Base-by-base conservation (phyloP, 2,329 filamentous ascomycete species). In the Pestalotiopsis sp. region DNA sequence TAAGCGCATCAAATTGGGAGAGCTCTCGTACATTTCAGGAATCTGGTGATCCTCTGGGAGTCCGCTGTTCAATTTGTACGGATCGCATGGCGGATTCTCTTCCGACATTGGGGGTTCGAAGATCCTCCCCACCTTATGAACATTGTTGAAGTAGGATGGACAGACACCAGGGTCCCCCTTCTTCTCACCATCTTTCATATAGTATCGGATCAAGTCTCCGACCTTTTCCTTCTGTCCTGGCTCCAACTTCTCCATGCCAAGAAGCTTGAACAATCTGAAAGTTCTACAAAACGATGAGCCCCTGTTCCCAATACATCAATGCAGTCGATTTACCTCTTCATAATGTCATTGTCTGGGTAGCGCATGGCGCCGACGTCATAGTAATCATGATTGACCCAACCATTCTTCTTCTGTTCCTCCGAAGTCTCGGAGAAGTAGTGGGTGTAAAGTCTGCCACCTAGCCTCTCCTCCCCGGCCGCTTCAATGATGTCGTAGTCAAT, bases 281-380 rank as follows among this genome's bases (percentile, higher is more conserved):
- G 57, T 67, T 38, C 39, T 62, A n/a, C 13, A 4, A 25, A 38
- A 14, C 45, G 41, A 73, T 70, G 49, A 71, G 69, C 2, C 66
- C 38, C 45, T 68, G 9, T 11, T 63, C 27, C 5, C 9, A 13
- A n/a, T 17, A 52, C 41, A 4, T 23, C 20, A 27, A 14, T 23
- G n/a, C 41, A 52, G 3, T 11, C 4, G 17, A 14, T 68, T 36
- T 65, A 68, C 56, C 69, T 56, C 7, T 64, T 12, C 73, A 76
- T 75, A 39, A 74, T 67, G 0, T 66, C 65, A 6, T 66, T 75
- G 0, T 74, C 12, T 0, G 72, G 73, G 59, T 72, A 75, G 9
- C 74, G 65, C 73, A 76, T 75, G 9, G 67, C 73, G 13, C 73
- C 74, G 11, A 73, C 69, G 57, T 75, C 73, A 61, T 69, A 74